phyloP scores from a whole-genome alignment of 2,329 filamentous ascomycete species.

The Didymosphaeria variabile region DNA sequence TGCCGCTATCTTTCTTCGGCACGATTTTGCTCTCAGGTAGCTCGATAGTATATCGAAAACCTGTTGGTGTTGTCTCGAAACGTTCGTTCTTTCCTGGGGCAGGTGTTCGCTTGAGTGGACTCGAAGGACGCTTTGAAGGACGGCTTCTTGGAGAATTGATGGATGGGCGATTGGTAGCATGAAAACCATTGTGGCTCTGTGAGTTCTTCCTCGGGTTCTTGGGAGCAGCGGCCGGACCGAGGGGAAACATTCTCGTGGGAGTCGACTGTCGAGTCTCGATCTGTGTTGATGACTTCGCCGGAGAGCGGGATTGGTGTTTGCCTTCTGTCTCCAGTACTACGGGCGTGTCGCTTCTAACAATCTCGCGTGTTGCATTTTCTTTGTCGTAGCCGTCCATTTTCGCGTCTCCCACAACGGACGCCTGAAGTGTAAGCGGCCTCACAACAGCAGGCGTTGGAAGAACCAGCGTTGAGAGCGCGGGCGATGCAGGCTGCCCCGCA shows the following conservation, averaged over 20 bases:
- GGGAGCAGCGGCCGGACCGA: background rate
- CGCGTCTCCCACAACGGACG: background rate
- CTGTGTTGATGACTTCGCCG: background rate
- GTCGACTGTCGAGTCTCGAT: background rate
- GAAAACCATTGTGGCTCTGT: background rate
- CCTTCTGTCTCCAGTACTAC: background rate
- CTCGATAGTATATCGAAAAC: slow-evolving; percentile 9
- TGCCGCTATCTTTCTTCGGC: slow-evolving; percentile 8
- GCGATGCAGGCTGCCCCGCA: background rate
- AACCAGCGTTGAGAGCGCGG: background rate
- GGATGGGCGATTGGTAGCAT: background rate
- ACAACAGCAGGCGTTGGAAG: background rate
- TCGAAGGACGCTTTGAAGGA: slow-evolving; percentile 2
- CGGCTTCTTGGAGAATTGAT: background rate
- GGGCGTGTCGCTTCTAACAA: background rate
- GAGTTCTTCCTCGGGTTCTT: background rate
- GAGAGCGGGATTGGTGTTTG: background rate
- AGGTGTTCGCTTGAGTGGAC: slow-evolving; percentile 10
- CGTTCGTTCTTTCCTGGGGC: slow-evolving; percentile 11
- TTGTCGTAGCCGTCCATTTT: background rate
- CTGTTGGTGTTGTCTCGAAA: slow-evolving; percentile 6
- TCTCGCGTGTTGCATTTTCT: background rate
- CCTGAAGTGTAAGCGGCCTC: background rate
- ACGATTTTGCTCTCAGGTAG: slow-evolving; percentile 15
- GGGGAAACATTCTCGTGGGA: background rate